Percentiles rank a stretch among this genome's conserved stretches.
Conservation (phyloP, 495 filamentous ascomycete genomes). For the Aspergillus cristatus region DNA sequence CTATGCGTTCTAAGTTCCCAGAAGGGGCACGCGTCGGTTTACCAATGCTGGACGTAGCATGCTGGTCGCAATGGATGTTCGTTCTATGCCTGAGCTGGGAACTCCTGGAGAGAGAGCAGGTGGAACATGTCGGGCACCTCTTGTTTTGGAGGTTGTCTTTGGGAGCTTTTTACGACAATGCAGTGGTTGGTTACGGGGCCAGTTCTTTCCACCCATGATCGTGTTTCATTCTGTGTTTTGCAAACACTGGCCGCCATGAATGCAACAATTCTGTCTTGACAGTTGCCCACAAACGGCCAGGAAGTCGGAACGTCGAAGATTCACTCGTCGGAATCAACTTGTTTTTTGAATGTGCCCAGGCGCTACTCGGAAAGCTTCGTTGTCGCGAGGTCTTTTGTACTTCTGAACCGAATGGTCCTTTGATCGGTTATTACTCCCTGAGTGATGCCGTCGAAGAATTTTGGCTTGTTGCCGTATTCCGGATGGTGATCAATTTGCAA, state of each 20-base stretch:
- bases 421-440: slow-evolving; percentile 9
- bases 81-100: slow-evolving; percentile 19
- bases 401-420: slow-evolving; percentile 20
- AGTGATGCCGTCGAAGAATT: slow-evolving; percentile 12
- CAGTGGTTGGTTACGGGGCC: slow-evolving; percentile 8
- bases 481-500: slow-evolving; percentile 19
- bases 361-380: slow-evolving; percentile 12
- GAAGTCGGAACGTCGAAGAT: slow-evolving; percentile 18
- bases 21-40: slow-evolving; percentile 36
- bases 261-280: slow-evolving; percentile 20
- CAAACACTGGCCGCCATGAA: slow-evolving; percentile 22
- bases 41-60: slow-evolving; percentile 35
- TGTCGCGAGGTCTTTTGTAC: slow-evolving; percentile 39
- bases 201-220: slow-evolving; percentile 2
- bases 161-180: slow-evolving; percentile 16
- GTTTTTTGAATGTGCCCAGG: slow-evolving; percentile 21
- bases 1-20: slow-evolving; percentile 32
- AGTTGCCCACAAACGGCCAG: slow-evolving; percentile 30
- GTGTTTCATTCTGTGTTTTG: slow-evolving; percentile 12
- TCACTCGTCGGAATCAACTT: slow-evolving; percentile 44
- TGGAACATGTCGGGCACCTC: slow-evolving; percentile 28
- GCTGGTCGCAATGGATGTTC: slow-evolving; percentile 30
- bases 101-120: slow-evolving; percentile 22
- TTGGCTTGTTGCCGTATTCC: slow-evolving; percentile 36
- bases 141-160: slow-evolving; percentile 17